Percentiles rank a stretch among this genome's conserved stretches.
Conservation (phyloP, 2,329 filamentous ascomycete species). For the Fusarium hainanense region DNA sequence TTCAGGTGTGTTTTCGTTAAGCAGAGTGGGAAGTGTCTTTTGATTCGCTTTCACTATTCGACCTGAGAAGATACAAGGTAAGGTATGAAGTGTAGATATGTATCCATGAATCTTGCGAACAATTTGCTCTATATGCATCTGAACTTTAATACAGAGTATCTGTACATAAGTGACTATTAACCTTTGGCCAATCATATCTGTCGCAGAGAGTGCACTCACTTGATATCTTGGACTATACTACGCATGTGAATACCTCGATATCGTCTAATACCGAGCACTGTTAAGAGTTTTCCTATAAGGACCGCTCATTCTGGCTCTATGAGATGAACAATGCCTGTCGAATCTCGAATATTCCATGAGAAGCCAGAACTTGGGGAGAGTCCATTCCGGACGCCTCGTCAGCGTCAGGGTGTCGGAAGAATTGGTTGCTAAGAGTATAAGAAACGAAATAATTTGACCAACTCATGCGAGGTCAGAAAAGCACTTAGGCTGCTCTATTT, state of each 20-base stretch:
- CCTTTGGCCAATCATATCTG: too few relatives aligned
- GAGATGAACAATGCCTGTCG: not conserved
- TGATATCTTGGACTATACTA: not conserved
- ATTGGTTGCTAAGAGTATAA: not conserved
- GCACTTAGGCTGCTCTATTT: not conserved
- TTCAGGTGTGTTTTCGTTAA: constrained; percentile 1
- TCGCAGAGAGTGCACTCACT: too few relatives aligned
- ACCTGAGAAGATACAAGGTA: not conserved
- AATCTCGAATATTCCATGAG: not conserved
- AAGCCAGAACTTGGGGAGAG: not conserved
- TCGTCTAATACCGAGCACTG: not conserved
- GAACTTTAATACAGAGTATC: too few relatives aligned
- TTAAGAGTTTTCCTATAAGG: not conserved
- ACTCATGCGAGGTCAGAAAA: not conserved
- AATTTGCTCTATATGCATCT: too few relatives aligned
- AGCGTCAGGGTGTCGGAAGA: not conserved
- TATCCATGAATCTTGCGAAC: too few relatives aligned
- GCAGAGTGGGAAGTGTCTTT: not conserved
- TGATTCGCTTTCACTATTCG: not conserved
- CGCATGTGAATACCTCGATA: not conserved
- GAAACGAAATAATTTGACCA: not conserved
- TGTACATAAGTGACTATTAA: too few relatives aligned
- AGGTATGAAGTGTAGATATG: not conserved
- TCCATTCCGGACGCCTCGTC: not conserved
- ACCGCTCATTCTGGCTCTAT: not conserved